phyloP scores from a whole-genome alignment of 768 basidiomycete genomes.

The Multifurca ochricompacta region DNA sequence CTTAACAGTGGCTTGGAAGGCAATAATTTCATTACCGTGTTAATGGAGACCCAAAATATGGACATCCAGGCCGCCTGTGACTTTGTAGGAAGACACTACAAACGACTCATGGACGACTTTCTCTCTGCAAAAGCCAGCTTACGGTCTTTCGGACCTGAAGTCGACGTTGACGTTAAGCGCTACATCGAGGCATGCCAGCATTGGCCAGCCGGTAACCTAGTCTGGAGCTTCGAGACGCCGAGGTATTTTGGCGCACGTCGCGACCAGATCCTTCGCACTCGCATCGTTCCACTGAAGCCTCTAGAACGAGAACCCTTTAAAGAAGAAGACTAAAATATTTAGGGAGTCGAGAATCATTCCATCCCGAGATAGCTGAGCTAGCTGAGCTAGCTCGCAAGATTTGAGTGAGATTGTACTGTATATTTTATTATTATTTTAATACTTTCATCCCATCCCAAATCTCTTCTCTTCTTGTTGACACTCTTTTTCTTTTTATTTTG shows the following conservation, averaged over 20 bases:
- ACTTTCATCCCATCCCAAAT: not conserved
- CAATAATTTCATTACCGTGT: constrained; percentile 63
- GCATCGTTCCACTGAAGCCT: constrained; percentile 19
- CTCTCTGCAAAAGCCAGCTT: constrained; percentile 38
- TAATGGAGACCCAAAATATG: constrained; percentile 48
- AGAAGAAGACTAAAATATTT: constrained; percentile 6
- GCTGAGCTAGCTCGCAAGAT: not conserved
- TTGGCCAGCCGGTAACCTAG: constrained; percentile 58
- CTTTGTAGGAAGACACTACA: constrained; percentile 44
- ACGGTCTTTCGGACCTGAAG: constrained; percentile 39
- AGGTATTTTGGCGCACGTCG: constrained; percentile 58
- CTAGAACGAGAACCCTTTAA: constrained; percentile 18
- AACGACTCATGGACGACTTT: constrained; percentile 44
- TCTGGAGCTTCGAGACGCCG: constrained; percentile 63
- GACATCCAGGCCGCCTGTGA: constrained; percentile 54
- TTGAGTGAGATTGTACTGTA: not conserved
- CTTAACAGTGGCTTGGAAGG: constrained; percentile 54
- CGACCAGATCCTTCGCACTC: constrained; percentile 35
- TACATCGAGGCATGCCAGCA: constrained; percentile 50
- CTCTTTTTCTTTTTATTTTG: not conserved
- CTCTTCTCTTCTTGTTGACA: not conserved
- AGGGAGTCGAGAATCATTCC: not conserved
- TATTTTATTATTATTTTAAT: not conserved
- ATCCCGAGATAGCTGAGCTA: not conserved
- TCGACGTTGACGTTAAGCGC: constrained; percentile 43